Evolutionary conservation across 352 stramenopile species (phyloP).

Genomic region (Globisporangium perplexum): DNA sequence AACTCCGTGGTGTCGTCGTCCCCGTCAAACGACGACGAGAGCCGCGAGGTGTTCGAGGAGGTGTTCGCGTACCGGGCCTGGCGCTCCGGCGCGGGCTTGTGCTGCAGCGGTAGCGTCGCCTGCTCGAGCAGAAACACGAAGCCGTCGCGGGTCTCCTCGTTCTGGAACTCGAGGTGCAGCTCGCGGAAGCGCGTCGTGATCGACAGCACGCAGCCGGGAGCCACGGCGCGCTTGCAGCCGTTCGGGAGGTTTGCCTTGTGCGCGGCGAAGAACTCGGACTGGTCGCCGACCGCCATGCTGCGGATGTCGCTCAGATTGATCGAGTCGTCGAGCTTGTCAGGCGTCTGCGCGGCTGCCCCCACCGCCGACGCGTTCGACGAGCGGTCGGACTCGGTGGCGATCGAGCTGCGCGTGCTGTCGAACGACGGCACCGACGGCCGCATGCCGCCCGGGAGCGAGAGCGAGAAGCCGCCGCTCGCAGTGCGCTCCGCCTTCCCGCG

Average conservation of each 20-base stretch:
- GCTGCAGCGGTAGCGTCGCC: constrained; percentile 40
- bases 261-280: constrained; percentile 52
- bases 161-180: constrained; percentile 65
- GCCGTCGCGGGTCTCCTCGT: constrained; percentile 56
- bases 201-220: constrained; percentile 50
- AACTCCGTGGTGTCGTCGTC: constrained; percentile 10
- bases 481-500: constrained; percentile 55
- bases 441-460: constrained; percentile 27
- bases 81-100: constrained; percentile 1
- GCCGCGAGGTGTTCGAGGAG: constrained; percentile 4
- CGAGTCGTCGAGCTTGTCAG: constrained; percentile 47
- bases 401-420: constrained; percentile 8
- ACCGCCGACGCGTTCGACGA: constrained; percentile 7
- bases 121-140: constrained; percentile 69
- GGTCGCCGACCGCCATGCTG: constrained; percentile 32
- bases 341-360: constrained; percentile 11
- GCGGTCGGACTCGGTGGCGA: constrained; percentile 1
- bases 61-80: constrained; percentile 11
- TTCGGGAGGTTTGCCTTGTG: constrained; percentile 34
- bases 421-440: constrained; percentile 24
- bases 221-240: constrained; percentile 44
- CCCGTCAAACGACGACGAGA: constrained; percentile 11
- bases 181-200: constrained; percentile 56
- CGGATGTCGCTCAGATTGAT: constrained; percentile 58
- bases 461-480: constrained; percentile 53